phyloP scores from a whole-genome alignment of 352 stramenopile genomes.

The Phytophthora podocarpi region DNA sequence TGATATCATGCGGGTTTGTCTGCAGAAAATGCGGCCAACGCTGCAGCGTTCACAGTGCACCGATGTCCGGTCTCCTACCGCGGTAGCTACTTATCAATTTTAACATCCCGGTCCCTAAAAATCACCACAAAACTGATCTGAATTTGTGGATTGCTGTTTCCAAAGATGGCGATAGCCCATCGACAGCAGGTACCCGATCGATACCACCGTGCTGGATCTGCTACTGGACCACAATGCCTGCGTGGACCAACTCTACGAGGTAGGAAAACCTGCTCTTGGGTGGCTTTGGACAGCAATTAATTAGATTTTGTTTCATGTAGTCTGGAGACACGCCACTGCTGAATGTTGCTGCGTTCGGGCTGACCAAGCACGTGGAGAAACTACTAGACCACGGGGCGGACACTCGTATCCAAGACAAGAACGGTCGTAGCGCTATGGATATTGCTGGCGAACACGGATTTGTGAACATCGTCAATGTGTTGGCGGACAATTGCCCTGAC shows the following conservation, averaged over 20 bases:
- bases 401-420: conserved; percentile 23
- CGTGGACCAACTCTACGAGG: conserved; percentile 39
- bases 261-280: too few species aligned
- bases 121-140: too few species aligned
- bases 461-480: conserved; percentile 38
- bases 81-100: too few species aligned
- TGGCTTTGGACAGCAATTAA: too few species aligned
- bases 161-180: conserved; percentile 43
- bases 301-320: too few species aligned
- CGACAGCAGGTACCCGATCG: conserved; percentile 37
- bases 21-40: conserved; percentile 52
- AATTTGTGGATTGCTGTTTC: background rate
- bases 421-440: conserved; percentile 39
- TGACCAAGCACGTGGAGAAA: conserved; percentile 56
- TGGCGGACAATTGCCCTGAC: conserved; percentile 21
- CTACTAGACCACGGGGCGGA: conserved; percentile 44
- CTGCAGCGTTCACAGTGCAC: conserved; percentile 43
- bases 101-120: too few species aligned
- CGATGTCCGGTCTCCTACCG: conserved; percentile 42
- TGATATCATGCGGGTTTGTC: conserved; percentile 46
- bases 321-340: conserved; percentile 45
- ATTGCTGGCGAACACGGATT: conserved; percentile 52
- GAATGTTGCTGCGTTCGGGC: conserved; percentile 42
- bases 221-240: conserved; percentile 35
- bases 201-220: conserved; percentile 48